Base-by-base conservation (phyloP, 768 basidiomycete species). In the Mycena polygramma region DNA sequence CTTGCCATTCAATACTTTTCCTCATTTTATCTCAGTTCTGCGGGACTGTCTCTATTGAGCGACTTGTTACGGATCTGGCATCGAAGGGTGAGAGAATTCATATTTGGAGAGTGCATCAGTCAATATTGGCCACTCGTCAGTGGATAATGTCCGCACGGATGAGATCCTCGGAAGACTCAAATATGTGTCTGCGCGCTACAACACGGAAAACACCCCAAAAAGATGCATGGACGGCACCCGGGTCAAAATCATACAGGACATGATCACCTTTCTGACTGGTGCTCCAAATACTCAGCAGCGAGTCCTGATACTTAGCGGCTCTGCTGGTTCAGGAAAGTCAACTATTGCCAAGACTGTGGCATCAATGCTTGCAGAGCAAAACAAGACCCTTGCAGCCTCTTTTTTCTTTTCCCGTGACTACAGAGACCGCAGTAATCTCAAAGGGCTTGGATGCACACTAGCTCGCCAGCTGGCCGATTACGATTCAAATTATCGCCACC, bases 351-450 rank as follows among this genome's bases (percentile, higher is more conserved):
- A 57, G 36, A 57, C 20, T 7, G 54, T 57, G 30, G 54, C 54
- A 19, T 9, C 36, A 8, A 57, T 37, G 10, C n/a, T 57, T 26
- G 54, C 54, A 30, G 35, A 30, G 20, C 37, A 8, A 39, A 57
- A 36, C 8, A n/a, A 17, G 13, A n/a, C n/a, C 7, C 36, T 57
- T 19, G 54, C 36, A 37, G 54, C 55, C 20, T 57, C 55, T 20
- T 57, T 57, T 19, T 57, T 57, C 37, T 57, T 57, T 39, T 57
- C 55, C 0, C 36, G 55, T 0, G 55, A 57, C 55, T 41, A 57
- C 37, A 39, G 36, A 19, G 53, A 55, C 11, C 53, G 53, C 30
- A 55, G 36, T 4, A 35, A 55, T 5, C 35, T 55, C 7, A 39
- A 22, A 6, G 20, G n/a, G 14, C 15, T 57, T n/a, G 15, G 36